Conservation (phyloP, 495 filamentous ascomycete genomes). For the Penicillium psychrofluorescens region DNA sequence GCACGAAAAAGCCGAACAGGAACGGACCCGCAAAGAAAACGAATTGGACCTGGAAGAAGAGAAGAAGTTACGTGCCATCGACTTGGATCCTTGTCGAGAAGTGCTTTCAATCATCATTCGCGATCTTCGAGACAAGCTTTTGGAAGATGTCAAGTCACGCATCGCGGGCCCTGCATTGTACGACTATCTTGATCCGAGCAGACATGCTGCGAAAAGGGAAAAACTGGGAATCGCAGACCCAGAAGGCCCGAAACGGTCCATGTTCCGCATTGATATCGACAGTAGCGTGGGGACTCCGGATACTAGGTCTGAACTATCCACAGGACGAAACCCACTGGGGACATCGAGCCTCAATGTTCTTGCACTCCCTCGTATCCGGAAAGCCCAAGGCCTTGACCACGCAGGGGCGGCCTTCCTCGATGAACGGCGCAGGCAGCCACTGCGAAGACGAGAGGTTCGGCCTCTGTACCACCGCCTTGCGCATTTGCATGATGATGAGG, state of each 20-base stretch:
- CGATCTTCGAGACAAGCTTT: slow-evolving; percentile 77
- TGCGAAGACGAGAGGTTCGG: slow-evolving; percentile 45
- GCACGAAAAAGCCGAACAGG: slow-evolving; percentile 46
- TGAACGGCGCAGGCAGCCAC: slow-evolving; percentile 57
- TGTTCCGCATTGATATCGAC: slow-evolving; percentile 43
- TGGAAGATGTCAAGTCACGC: slow-evolving; percentile 78
- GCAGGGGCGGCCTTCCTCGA: slow-evolving; percentile 67
- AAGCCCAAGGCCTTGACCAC: slow-evolving; percentile 52
- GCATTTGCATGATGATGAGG: slow-evolving; percentile 48
- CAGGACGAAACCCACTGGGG: slow-evolving; percentile 22
- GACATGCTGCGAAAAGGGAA: slow-evolving; percentile 66
- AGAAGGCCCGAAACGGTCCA: slow-evolving; percentile 42
- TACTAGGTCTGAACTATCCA: slow-evolving; percentile 40
- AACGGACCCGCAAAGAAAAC: slow-evolving; percentile 57
- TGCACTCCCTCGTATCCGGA: slow-evolving; percentile 64
- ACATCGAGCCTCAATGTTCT: slow-evolving; percentile 49
- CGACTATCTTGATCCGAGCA: slow-evolving; percentile 74
- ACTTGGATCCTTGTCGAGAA: slow-evolving; percentile 79
- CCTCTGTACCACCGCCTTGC: slow-evolving; percentile 52
- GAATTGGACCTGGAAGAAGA: slow-evolving; percentile 78
- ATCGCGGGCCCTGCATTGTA: slow-evolving; percentile 77
- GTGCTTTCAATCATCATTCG: slow-evolving; percentile 67
- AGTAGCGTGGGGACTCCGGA: slow-evolving; percentile 59
- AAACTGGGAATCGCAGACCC: slow-evolving; percentile 71
- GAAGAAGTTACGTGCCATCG: slow-evolving; percentile 70